Evolutionary conservation across 106 monocot genomes (phyloP), one percentile per base, ranked within the genome.

Genomic region (Dendrobium officinale): DNA sequence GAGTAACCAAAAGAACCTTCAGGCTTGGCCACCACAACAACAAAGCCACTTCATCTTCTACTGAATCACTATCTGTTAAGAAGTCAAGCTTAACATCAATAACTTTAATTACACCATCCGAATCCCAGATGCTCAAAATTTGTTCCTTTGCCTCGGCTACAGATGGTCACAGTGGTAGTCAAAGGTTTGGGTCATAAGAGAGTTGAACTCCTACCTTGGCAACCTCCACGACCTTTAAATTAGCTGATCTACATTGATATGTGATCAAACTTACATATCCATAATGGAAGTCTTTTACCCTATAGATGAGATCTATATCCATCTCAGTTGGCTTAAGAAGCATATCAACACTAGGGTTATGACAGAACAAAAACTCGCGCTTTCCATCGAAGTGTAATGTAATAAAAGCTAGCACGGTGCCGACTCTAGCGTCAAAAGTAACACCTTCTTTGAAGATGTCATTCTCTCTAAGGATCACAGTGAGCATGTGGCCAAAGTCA

Each of bases 191-290:
- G 56, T 90, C 90, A 72, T 85, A 90, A 45, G 90, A 90, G 10
- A 90, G 76, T 8, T 87, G 48, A 2, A 77, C 84, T 31, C 86
- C 80, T 49, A 83, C 84, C 75, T 90, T 87, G 6, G 90, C 86
- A 15, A 78, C 82, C 68, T 85, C 84, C 31, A 78, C 59, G 27
- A 87, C 90, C 73, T 79, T 80, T 17, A 82, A 55, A 58, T 90
- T 85, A 26, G 90, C 76, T 3, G 87, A 85, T 48, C 84, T 80
- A 66, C 90, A 90, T 70, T 87, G 90, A 66, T 90, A 87, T n/a
- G 82, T 75, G n/a, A 90, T 90, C 55, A 90, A 85, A 61, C 90
- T 87, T 74, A 90, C 87, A 37, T 87, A 90, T 9, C 90, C 90
- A 78, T 83, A 85, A 80, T 87, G 31, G 31, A 31, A 31, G 1